Evolutionary conservation across 441 rosid genomes (phyloP).

Genomic region (Aquilaria agallochum): DNA sequence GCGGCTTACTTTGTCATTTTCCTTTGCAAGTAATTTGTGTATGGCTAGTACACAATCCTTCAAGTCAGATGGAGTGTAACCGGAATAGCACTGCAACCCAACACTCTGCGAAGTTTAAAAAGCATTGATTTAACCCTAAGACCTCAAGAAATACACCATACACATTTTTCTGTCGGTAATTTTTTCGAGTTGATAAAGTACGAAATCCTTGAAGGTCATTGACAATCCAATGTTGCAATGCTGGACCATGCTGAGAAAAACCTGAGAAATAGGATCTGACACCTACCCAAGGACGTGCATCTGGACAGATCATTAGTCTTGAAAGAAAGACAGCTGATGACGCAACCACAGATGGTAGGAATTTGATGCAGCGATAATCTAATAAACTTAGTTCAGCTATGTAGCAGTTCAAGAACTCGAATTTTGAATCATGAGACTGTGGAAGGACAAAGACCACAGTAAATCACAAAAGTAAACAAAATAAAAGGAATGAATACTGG

Average conservation of each 20-base stretch:
- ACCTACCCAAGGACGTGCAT: constrained; percentile 41
- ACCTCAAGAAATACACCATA: constrained; percentile 2
- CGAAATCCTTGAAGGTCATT: no score
- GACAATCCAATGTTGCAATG: no score
- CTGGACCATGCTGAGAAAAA: no score
- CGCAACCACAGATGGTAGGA: constrained; percentile 43
- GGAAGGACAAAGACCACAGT: background rate
- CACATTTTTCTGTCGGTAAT: background rate
- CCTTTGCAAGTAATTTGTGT: constrained; percentile 17
- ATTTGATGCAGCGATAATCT: constrained; percentile 34
- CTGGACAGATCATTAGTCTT: constrained; percentile 31
- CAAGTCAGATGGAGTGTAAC: constrained; percentile 32
- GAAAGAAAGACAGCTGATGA: constrained; percentile 39
- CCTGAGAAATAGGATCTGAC: no score
- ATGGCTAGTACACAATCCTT: constrained; percentile 30
- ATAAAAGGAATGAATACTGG: background rate
- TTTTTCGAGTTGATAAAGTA: background rate
- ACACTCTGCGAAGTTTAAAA: constrained; percentile 20
- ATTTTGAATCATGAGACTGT: constrained; percentile 25
- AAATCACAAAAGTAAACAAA: background rate
- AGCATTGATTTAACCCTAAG: no score
- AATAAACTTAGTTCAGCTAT: constrained; percentile 44
- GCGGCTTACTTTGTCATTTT: constrained; percentile 15
- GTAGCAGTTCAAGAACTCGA: constrained; percentile 41
- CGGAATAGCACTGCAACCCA: constrained; percentile 28